phyloP scores from a whole-genome alignment of 441 rosid genomes.

The Bocquillonia castaneifolia region DNA sequence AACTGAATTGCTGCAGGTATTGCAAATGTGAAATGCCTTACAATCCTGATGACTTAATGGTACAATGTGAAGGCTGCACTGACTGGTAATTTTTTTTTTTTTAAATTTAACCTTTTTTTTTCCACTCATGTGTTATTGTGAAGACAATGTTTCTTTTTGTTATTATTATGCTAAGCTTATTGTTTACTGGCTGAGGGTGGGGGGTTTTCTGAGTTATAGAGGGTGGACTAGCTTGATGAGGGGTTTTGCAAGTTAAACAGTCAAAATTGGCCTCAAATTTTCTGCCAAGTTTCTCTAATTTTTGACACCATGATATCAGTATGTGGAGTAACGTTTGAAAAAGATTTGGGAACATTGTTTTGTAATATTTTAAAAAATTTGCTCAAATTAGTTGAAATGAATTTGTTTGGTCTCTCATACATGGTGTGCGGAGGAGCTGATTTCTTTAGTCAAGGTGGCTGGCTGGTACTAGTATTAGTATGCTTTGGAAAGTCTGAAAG shows the following conservation, averaged over 20 bases:
- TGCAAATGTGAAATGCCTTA: conserved; percentile 50
- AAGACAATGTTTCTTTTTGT: too few relatives aligned
- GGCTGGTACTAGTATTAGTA: too few relatives aligned
- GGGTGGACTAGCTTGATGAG: background rate
- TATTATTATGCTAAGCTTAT: background rate
- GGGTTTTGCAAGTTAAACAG: background rate
- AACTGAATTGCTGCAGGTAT: conserved; percentile 25
- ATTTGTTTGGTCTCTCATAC: background rate
- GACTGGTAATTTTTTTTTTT: conserved; percentile 41
- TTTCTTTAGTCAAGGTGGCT: conserved; percentile 20
- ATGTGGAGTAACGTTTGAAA: background rate
- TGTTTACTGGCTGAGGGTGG: background rate
- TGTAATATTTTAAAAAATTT: background rate
- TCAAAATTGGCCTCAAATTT: background rate
- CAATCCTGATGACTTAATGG: conserved; percentile 44
- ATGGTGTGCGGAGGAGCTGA: conserved; percentile 11
- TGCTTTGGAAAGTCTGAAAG: too few relatives aligned
- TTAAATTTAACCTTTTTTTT: background rate
- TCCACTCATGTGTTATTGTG: background rate
- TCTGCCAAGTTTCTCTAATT: background rate
- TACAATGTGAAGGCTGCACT: conserved; percentile 41
- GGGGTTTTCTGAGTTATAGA: background rate
- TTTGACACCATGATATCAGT: background rate
- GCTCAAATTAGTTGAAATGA: too few relatives aligned
- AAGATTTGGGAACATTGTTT: background rate